These are phyloP conservation scores for Dictyostelium citrinum DNA, from an alignment of 78 protist species.

Conservation along the genomic window DNA sequence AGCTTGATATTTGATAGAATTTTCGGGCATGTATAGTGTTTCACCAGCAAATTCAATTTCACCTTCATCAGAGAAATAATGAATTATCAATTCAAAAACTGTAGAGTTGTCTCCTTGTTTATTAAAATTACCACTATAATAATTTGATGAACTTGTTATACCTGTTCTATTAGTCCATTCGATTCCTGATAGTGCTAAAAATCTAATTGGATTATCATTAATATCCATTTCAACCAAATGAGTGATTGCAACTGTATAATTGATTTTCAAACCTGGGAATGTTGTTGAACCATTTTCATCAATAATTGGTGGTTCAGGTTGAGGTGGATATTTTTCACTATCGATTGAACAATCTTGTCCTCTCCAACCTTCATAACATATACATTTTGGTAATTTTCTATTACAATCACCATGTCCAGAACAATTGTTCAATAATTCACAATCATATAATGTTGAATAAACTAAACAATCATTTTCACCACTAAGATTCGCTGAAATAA, in stretches of 20 bases:
- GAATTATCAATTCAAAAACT: neutral
- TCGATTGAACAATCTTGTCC: slow-evolving; percentile 5
- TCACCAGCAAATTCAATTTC: slow-evolving; percentile 18
- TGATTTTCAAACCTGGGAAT: neutral
- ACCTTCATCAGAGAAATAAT: neutral
- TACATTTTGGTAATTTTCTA: neutral
- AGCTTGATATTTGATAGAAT: slow-evolving; percentile 28
- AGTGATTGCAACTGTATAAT: neutral
- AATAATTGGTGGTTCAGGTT: neutral
- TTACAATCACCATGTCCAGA: slow-evolving; percentile 14
- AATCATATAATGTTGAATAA: neutral
- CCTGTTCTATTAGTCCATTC: neutral
- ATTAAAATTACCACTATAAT: neutral
- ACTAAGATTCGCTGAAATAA: neutral
- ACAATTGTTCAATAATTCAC: neutral
- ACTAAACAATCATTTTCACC: neutral
- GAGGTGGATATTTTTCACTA: neutral
- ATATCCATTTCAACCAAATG: slow-evolving; percentile 7
- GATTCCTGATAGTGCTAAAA: neutral
- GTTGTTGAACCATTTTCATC: slow-evolving; percentile 22
- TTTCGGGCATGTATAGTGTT: neutral
- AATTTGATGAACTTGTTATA: neutral
- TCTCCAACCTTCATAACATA: neutral
- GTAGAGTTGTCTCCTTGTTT: neutral
- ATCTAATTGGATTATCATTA: neutral